A percentile compares a stretch with the other conserved stretches of the same genome.
Conservation (phyloP, 805 yeast species). For the Lipomyces kockii region DNA sequence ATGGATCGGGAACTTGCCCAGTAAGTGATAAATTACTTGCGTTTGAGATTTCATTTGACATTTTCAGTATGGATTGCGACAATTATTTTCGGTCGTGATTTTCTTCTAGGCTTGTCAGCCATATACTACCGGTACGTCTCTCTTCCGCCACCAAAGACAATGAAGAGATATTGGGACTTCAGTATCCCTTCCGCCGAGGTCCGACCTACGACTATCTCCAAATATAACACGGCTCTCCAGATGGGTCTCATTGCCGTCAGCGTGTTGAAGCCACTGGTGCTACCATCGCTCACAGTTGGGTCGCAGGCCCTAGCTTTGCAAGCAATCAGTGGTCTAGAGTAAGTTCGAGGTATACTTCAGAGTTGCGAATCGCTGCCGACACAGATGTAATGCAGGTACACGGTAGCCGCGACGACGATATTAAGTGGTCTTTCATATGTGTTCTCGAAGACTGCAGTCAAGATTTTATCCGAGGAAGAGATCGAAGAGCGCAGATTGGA, state of each 20-base stretch:
- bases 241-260: constrained; percentile 81
- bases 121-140: constrained; percentile 72
- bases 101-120: constrained; percentile 71
- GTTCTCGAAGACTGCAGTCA: constrained; percentile 71
- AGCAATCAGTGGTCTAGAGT: constrained; percentile 36
- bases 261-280: constrained; percentile 59
- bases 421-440: constrained; percentile 79
- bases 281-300: constrained; percentile 46
- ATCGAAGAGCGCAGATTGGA: constrained; percentile 40
- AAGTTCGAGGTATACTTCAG: background rate
- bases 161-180: constrained; percentile 75
- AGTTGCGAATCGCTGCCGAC: background rate
- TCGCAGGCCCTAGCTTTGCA: constrained; percentile 39
- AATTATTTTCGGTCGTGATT: constrained; percentile 83
- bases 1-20: constrained; percentile 69
- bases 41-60: background rate
- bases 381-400: constrained; percentile 52
- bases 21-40: constrained; percentile 20
- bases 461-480: constrained; percentile 47
- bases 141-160: constrained; percentile 74
- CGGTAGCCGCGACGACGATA: constrained; percentile 72
- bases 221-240: constrained; percentile 83
- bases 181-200: constrained; percentile 82
- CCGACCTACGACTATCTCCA: constrained; percentile 71
- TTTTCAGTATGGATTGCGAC: constrained; percentile 56